phyloP scores from a whole-genome alignment of 1,284 basidiomycete species.

The Sporisorium exsertum region DNA sequence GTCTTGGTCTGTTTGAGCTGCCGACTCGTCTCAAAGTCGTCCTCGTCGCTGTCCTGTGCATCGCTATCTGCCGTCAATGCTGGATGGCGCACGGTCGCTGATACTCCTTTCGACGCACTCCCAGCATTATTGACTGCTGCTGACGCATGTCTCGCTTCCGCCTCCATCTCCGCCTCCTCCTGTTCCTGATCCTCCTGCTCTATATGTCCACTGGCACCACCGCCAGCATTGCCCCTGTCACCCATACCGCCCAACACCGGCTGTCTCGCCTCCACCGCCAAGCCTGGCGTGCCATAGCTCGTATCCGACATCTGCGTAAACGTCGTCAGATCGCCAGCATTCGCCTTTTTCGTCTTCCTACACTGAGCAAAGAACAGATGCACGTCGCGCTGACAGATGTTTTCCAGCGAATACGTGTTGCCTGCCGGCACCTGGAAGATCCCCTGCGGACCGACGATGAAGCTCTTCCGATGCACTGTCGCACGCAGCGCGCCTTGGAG shows the following conservation, averaged over 20 bases:
- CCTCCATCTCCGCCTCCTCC: background rate
- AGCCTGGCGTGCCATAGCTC: conserved; percentile 24
- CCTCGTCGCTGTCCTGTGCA: conserved; percentile 26
- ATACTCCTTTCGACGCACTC: background rate
- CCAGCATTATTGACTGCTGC: background rate
- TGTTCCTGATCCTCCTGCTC: background rate
- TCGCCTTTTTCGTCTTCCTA: conserved; percentile 73
- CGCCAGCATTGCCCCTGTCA: background rate
- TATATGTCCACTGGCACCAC: background rate
- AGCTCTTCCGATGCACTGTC: conserved; percentile 81
- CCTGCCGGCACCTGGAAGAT: conserved; percentile 90
- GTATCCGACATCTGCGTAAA: conserved; percentile 47
- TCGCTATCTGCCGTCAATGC: conserved; percentile 15
- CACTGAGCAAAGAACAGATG: conserved; percentile 93
- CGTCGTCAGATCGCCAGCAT: conserved; percentile 37
- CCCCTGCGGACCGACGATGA: conserved; percentile 83
- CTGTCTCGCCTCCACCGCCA: background rate
- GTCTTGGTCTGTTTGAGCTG: conserved; percentile 30
- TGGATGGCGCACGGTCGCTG: background rate
- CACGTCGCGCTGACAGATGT: conserved; percentile 82
- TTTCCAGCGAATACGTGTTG: conserved; percentile 89
- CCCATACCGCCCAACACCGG: background rate
- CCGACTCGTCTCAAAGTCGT: conserved; percentile 45
- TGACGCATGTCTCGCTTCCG: background rate
- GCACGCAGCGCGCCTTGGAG: conserved; percentile 82